Evolutionary conservation across 768 basidiomycete species (phyloP).

Genomic region (Heimioporus sp.): DNA sequence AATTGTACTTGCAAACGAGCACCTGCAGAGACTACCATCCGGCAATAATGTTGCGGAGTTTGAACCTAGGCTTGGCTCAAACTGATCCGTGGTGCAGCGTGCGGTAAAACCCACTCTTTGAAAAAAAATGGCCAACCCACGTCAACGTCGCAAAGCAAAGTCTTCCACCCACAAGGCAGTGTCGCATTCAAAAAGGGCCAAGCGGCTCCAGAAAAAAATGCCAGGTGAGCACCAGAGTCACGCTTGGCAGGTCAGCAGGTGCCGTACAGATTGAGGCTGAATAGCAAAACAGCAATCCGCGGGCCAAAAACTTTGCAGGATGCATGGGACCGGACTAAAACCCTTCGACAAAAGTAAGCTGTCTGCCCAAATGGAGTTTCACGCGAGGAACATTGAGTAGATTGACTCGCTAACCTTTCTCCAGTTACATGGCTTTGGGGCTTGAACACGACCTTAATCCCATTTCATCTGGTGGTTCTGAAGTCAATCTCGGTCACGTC

Average conservation of each 20-base stretch:
- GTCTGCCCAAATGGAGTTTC: no score
- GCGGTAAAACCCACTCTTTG: no score
- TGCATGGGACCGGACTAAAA: slow-evolving; percentile 85
- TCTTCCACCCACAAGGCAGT: slow-evolving; percentile 74
- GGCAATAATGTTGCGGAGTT: slow-evolving; percentile 6
- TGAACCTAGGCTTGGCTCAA: neutral
- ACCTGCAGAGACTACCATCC: no score
- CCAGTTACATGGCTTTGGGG: slow-evolving; percentile 78
- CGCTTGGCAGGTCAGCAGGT: no score
- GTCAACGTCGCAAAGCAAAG: slow-evolving; percentile 84
- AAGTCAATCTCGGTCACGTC: slow-evolving; percentile 32
- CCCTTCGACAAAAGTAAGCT: slow-evolving; percentile 88
- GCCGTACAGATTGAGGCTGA: slow-evolving; percentile 6
- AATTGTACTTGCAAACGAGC: no score
- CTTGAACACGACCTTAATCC: slow-evolving; percentile 68
- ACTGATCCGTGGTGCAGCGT: no score
- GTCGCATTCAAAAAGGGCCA: slow-evolving; percentile 71
- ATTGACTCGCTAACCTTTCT: neutral
- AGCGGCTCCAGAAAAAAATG: slow-evolving; percentile 75
- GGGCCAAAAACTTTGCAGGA: slow-evolving; percentile 81
- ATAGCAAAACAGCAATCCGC: slow-evolving; percentile 54
- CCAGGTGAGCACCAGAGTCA: slow-evolving; percentile 48
- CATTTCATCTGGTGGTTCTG: slow-evolving; percentile 64
- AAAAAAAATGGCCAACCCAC: slow-evolving; percentile 81
- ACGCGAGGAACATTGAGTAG: neutral